Conservation (phyloP, 148 eudicot species). For the Persicaria maculosa region DNA sequence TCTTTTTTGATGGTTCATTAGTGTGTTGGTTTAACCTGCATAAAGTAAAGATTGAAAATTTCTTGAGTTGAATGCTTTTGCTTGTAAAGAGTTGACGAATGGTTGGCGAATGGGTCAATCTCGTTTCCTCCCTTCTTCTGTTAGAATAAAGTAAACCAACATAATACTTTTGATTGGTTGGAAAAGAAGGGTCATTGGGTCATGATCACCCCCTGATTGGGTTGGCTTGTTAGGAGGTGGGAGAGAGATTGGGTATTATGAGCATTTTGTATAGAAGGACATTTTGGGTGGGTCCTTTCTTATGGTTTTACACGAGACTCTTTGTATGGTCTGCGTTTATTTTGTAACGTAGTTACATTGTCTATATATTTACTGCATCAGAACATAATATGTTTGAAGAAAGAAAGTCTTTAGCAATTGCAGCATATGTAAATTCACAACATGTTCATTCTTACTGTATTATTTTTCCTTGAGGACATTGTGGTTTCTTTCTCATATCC, state of each 20-base stretch:
- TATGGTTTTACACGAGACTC: too few relatives aligned
- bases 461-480: not conserved
- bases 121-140: not conserved
- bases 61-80: constrained; percentile 2
- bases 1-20: not conserved
- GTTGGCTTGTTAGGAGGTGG: too few relatives aligned
- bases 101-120: constrained; percentile 1
- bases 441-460: not conserved
- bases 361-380: too few relatives aligned
- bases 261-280: too few relatives aligned
- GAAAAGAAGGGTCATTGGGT: too few relatives aligned
- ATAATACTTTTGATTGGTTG: not conserved
- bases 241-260: too few relatives aligned
- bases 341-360: too few relatives aligned
- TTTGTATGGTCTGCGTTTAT: too few relatives aligned
- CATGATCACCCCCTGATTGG: too few relatives aligned
- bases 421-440: not conserved
- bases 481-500: not conserved
- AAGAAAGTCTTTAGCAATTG: not conserved
- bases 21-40: not conserved
- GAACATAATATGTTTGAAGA: not conserved
- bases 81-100: not conserved
- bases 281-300: too few relatives aligned
- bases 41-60: not conserved
- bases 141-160: not conserved